Base-by-base conservation (phyloP, 2,329 filamentous ascomycete species). In the Aspergillus pseudoterreus region DNA sequence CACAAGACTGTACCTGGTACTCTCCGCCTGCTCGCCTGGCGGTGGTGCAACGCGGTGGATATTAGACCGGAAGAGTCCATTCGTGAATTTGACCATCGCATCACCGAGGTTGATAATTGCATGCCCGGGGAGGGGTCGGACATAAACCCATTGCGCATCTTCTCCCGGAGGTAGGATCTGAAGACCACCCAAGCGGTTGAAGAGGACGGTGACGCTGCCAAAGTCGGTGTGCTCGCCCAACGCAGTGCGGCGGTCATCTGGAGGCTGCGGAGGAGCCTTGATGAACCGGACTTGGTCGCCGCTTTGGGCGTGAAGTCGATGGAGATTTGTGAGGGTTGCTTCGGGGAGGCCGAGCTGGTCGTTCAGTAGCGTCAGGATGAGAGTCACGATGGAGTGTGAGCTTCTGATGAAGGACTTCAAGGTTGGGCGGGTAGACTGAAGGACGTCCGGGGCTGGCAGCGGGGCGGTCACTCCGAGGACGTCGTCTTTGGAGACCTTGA, bases 141-240 rank as follows among this genome's bases (percentile, higher is more conserved):
- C 79, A 55, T 79, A 83, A 14, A 70, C 66, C 80, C 80, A 83
- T 24, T 72, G 63, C 9, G 66, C 67, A 48, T 70, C 68, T 4
- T 58, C 57, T 0, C 65, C 65, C 0, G 78, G 77, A 0, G 75
- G 71, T 3, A 77, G 67, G 3, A 82, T 75, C 59, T 82, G 80
- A 6, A 83, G 68, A 0, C 80, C 80, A 0, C 80, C 80, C 2
- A 82, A 63, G 0, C 78, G 72, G 63, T 82, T 83, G 64, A 82
- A 81, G 2, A 83, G 71, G 4, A 83, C 65, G 0, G 81, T 83
- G 5, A 83, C 70, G 47, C 71, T 77, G 43, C 79, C 80, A 55
- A 82, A 82, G 57, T 83, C 81, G 2, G 79, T 82, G 59, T 83
- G 81, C 50, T 78, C 77, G 19, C 77, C 77, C 19, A 80, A 59